Evolutionary conservation across 345 rosid species (phyloP).

Genomic region (Eucalyptus camaldulensis): DNA sequence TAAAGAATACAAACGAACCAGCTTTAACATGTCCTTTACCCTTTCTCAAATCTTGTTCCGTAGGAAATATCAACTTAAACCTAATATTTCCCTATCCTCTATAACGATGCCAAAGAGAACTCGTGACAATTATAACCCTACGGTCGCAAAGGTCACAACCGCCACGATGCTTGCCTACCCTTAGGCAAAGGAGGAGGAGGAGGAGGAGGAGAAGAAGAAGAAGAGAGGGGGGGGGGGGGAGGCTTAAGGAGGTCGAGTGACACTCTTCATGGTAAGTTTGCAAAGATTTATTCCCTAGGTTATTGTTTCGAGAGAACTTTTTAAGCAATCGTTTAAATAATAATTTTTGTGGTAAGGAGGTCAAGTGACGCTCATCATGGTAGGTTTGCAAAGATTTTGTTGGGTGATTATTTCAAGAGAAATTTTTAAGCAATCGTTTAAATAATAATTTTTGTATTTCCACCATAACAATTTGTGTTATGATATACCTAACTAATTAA

Average conservation of each 20-base stretch:
- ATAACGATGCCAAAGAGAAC: neutral
- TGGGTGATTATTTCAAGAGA: too few relatives aligned
- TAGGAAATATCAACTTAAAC: neutral
- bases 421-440: too few relatives aligned
- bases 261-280: neutral
- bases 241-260: neutral
- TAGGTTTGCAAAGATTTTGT: too few relatives aligned
- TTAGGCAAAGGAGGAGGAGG: neutral
- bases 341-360: neutral
- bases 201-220: too few relatives aligned
- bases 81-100: neutral
- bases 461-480: neutral
- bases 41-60: accelerated
- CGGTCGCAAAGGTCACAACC: neutral
- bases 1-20: neutral
- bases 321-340: neutral
- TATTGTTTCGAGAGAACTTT: neutral
- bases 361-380: too few relatives aligned
- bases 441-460: neutral
- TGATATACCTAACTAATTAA: neutral
- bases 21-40: neutral
- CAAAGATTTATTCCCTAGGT: neutral
- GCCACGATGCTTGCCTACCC: neutral
- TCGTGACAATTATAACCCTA: neutral
- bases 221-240: neutral